Evolutionary conservation across 495 filamentous ascomycete species (phyloP).

Genomic region (Pseudevernia furfuracea): DNA sequence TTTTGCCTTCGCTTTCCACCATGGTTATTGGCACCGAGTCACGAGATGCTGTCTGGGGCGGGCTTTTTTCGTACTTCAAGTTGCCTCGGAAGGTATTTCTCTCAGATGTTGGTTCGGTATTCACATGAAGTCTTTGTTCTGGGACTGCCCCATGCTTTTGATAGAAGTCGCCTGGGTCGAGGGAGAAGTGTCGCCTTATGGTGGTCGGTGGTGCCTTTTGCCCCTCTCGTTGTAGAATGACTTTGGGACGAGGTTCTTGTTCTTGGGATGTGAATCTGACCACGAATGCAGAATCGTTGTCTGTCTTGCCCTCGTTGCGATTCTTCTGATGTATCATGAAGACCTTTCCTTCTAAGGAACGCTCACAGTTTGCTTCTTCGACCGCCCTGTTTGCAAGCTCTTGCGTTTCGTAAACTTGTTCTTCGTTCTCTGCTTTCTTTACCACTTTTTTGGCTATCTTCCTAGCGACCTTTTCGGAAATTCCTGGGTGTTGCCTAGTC

Average conservation of each 20-base stretch:
- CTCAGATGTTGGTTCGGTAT: neutral
- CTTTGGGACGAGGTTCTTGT: neutral
- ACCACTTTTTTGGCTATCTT: neutral
- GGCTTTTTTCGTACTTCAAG: neutral
- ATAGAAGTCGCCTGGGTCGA: neutral
- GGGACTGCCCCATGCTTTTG: neutral
- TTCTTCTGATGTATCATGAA: neutral
- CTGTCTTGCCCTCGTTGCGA: neutral
- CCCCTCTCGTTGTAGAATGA: neutral
- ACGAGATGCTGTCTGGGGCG: no score
- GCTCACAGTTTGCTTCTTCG: neutral
- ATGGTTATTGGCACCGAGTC: neutral
- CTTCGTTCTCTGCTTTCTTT: neutral
- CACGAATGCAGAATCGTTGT: neutral
- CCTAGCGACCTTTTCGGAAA: neutral
- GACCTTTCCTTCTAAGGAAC: neutral
- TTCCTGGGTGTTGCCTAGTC: neutral
- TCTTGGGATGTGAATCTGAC: neutral
- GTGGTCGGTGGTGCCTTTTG: neutral
- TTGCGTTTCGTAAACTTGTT: neutral
- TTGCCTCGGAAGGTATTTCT: neutral
- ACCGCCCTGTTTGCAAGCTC: neutral
- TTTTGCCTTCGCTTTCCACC: neutral
- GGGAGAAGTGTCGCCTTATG: neutral
- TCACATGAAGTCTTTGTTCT: neutral